Evolutionary conservation across 805 yeast species (phyloP).

Genomic region (Nadsonia fulvescens): DNA sequence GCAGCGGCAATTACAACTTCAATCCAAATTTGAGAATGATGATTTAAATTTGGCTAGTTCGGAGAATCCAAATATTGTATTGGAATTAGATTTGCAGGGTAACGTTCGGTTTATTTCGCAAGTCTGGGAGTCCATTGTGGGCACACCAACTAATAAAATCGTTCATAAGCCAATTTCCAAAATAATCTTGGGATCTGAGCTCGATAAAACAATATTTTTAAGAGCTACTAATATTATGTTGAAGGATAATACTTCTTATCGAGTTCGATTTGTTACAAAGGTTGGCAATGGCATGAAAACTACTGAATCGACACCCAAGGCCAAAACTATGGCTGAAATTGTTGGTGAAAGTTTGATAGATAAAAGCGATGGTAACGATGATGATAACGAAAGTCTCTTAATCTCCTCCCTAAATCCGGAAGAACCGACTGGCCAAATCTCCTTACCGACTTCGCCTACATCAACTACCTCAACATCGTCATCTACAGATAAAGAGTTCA

Average conservation of each 20-base stretch:
- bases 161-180: slow-evolving; percentile 37
- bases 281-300: slow-evolving; percentile 5
- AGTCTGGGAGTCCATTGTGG: slow-evolving; percentile 66
- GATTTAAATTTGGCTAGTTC: slow-evolving; percentile 14
- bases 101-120: slow-evolving; percentile 55
- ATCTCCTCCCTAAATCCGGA: neutral
- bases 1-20: too few relatives aligned
- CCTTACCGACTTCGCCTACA: neutral
- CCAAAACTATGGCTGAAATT: neutral
- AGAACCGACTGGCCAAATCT: neutral
- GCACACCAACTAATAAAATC: slow-evolving; percentile 41
- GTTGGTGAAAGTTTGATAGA: slow-evolving; percentile 2
- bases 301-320: slow-evolving; percentile 3
- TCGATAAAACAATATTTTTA: slow-evolving; percentile 49
- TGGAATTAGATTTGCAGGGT: slow-evolving; percentile 72
- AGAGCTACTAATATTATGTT: slow-evolving; percentile 57
- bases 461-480: slow-evolving; percentile 1
- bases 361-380: neutral
- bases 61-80: slow-evolving; percentile 35
- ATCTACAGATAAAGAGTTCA: slow-evolving; percentile 8
- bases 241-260: slow-evolving; percentile 55
- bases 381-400: neutral
- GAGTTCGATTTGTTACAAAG: slow-evolving; percentile 48
- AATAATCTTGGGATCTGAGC: slow-evolving; percentile 44
- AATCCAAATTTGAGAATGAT: too few relatives aligned